Base-by-base conservation (phyloP, 1,284 basidiomycete species). In the Rhodofomes roseus region DNA sequence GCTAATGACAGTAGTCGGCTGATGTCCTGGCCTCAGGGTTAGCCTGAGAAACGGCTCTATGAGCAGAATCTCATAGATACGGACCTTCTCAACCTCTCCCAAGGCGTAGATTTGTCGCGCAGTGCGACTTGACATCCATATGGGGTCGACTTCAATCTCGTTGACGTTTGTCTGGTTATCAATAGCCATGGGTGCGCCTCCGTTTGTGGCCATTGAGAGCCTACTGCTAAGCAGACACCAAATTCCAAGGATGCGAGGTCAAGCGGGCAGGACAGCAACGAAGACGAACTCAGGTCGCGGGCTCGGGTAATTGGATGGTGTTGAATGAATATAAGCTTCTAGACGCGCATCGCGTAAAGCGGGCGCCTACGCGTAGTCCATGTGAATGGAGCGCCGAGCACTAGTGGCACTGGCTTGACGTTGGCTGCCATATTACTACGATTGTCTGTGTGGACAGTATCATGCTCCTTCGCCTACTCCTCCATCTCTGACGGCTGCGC, bases 31-130 rank as follows among this genome's bases (percentile, higher is more conserved):
- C n/a, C n/a, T 20, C 7, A 22, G 31, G 20, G 4, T 6, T 36
- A 22, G 16, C 16, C 16, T 18, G 16, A 36, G 23, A n/a, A n/a
- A n/a, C n/a, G n/a, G n/a, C n/a, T n/a, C n/a, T n/a, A n/a, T n/a
- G n/a, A n/a, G n/a, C n/a, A n/a, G n/a, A n/a, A n/a, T n/a, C n/a
- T n/a, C n/a, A n/a, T n/a, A n/a, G n/a, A n/a, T n/a, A n/a, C n/a
- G n/a, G n/a, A n/a, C 90, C 79, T 90, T 90, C 71, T 93, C 90
- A 39, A 93, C 90, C 70, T 88, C 83, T n/a, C 87, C 84, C 9
- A 93, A 81, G 1, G 85, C 87, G 67, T 86, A 87, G 64, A 93
- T 93, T 69, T 92, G 90, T 58, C 88, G 79, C 14, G 90, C 88
- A 34, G 90, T 91, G 23, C 88, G 80, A 63, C 89, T 91, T 36